Conservation (phyloP, 305 asterid genomes). For the Plantago lanceolata region DNA sequence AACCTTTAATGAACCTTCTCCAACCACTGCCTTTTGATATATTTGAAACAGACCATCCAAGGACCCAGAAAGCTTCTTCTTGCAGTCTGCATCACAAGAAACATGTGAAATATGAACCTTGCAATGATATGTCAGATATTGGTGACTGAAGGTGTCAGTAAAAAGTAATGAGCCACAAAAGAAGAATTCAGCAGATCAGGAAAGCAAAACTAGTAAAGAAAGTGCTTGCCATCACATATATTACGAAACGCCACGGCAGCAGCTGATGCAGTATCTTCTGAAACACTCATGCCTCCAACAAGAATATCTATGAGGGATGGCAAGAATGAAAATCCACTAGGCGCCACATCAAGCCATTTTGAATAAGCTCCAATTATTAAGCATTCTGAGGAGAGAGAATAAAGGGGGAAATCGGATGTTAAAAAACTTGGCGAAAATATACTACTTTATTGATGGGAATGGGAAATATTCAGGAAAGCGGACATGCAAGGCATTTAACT, state of each 20-base stretch:
- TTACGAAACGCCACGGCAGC: slow-evolving; percentile 92
- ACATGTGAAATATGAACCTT: slow-evolving; percentile 15
- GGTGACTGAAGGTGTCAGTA: slow-evolving; percentile 5
- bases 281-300: slow-evolving; percentile 84
- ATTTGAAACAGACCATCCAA: slow-evolving; percentile 87
- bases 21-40: slow-evolving; percentile 80
- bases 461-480: neutral
- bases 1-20: slow-evolving; percentile 87
- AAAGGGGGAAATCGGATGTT: slow-evolving; percentile 22
- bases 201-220: slow-evolving; percentile 21
- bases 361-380: slow-evolving; percentile 86
- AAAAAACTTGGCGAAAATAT: slow-evolving; percentile 18
- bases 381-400: slow-evolving; percentile 50
- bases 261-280: slow-evolving; percentile 95
- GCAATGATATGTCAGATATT: slow-evolving; percentile 19
- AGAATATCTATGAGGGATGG: slow-evolving; percentile 85
- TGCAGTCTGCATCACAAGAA: slow-evolving; percentile 58
- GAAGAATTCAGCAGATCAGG: slow-evolving; percentile 13
- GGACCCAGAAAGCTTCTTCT: slow-evolving; percentile 81
- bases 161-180: neutral
- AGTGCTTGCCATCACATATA: slow-evolving; percentile 70
- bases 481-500: slow-evolving; percentile 12
- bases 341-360: slow-evolving; percentile 85
- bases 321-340: slow-evolving; percentile 76
- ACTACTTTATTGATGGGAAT: slow-evolving; percentile 15